Base-by-base conservation (phyloP, 2,329 filamentous ascomycete species). In the Akanthomyces muscarius region DNA sequence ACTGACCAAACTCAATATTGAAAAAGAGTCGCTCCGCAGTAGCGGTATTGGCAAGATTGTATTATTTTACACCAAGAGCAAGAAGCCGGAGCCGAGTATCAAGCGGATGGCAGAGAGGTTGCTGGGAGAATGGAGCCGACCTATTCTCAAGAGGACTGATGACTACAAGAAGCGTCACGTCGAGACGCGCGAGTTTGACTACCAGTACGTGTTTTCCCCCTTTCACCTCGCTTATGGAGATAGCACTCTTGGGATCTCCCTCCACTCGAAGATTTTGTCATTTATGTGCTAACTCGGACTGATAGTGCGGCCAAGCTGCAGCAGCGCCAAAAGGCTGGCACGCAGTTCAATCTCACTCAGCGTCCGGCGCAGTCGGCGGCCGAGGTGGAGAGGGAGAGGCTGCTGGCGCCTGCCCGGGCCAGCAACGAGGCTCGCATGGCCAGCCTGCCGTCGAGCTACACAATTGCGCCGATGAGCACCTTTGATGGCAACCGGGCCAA, bases 31-130 rank as follows among this genome's bases (percentile, higher is more conserved):
- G 1, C 83, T 99, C 16, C 83, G 96, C 25, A 93, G 92, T 67
- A 96, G 91, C 69, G 93, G 94, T 23, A 95, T 99, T 67, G 95
- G 95, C 72, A 97, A 97, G 75, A 92, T 99, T 54, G 89, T 97
- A 59, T 86, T 96, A 66, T 99, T 97, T 79, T 99, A 99, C 78
- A 97, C 93, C 57, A 93, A 93, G 77, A 96, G 91, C 80, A 96
- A 93, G 79, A 89, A 91, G 68, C 90, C 93, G 0, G 91, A 98
- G 76, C 81, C 89, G 5, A 84, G 83, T 65, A 97, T 99, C 81
- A 97, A 97, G 81, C 88, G 94, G 68, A 91, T 93, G 78, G 95
- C 95, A 0, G 93, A 98, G 79, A 87, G 90, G 55, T 81, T 98
- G n/a, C 82, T 97, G 63, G 91, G 91, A 63, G 94, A 98, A 73